Percentiles rank a stretch among this genome's conserved stretches.
Conservation (phyloP, 2,329 filamentous ascomycete genomes). For the Fusarium sp. region DNA sequence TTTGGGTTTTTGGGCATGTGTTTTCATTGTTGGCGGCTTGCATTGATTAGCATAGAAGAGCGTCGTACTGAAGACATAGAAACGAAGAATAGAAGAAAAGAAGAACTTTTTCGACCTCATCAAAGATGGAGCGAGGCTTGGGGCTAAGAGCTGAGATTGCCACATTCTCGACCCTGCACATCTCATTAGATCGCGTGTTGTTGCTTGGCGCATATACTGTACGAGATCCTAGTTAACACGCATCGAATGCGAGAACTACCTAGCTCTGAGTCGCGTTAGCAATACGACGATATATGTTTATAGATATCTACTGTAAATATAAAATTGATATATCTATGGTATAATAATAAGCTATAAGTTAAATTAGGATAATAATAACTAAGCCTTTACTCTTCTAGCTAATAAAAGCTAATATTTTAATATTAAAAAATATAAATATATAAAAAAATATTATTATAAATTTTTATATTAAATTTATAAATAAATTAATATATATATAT, state of each 20-base stretch:
- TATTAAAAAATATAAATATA: not conserved
- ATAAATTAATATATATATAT: no score
- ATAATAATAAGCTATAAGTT: not conserved
- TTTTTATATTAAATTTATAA: no score
- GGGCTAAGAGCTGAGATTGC: not conserved
- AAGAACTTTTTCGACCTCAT: not conserved
- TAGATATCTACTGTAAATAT: not conserved
- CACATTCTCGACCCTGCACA: not conserved
- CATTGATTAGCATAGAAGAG: slow-evolving; percentile 1
- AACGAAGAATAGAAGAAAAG: not conserved
- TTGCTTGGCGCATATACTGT: not conserved
- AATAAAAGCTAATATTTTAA: not conserved
- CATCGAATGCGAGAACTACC: not conserved
- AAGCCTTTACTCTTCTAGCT: not conserved
- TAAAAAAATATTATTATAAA: no score
- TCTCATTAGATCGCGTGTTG: not conserved
- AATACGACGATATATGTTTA: not conserved
- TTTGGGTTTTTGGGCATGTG: not conserved
- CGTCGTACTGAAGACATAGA: slow-evolving; percentile 2
- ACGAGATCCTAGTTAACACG: not conserved
- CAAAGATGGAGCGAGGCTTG: not conserved
- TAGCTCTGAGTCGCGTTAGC: not conserved
- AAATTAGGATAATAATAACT: not conserved
- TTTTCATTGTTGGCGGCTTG: not conserved
- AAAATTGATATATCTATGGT: not conserved